A percentile compares a stretch with the other conserved stretches of the same genome.
Evolutionary conservation across 495 filamentous ascomycete species (phyloP).

Genomic region (Hypoxylon perforatum): DNA sequence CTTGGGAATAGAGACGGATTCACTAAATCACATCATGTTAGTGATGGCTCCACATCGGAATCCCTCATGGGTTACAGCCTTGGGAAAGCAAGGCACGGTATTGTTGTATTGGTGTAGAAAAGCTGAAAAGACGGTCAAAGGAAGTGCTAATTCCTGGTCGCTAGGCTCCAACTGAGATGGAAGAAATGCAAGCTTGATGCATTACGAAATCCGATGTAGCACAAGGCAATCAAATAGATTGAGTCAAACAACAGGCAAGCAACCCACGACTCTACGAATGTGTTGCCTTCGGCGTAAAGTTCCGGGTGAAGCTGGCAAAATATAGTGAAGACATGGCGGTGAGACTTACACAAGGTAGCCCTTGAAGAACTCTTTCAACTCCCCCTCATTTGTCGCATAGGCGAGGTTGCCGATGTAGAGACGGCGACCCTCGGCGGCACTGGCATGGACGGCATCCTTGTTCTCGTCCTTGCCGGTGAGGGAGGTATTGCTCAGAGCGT

Average conservation of each 20-base stretch:
- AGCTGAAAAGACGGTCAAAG: background rate
- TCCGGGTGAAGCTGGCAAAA: background rate
- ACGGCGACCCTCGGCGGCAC: conserved; percentile 97
- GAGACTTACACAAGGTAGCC: conserved; percentile 93
- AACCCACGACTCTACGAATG: background rate
- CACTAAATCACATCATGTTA: conserved; percentile 66
- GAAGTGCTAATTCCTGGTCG: background rate
- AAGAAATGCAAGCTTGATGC: background rate
- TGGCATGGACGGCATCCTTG: conserved; percentile 89
- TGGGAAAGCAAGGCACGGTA: background rate
- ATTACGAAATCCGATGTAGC: conserved; percentile 10
- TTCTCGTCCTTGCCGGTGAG: conserved; percentile 68
- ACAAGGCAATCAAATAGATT: conserved; percentile 22
- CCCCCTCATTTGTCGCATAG: conserved; percentile 99
- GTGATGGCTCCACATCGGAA: conserved; percentile 4
- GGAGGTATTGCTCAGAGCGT: conserved; percentile 80
- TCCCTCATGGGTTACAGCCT: background rate
- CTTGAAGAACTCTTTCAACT: conserved; percentile 99
- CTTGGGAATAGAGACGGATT: conserved; percentile 97
- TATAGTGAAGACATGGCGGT: background rate
- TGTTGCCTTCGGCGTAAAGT: conserved; percentile 5
- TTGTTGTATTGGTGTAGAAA: background rate
- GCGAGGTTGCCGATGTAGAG: conserved; percentile 99
- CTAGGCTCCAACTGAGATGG: conserved; percentile 3
- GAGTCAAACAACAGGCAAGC: conserved; percentile 17